Conservation (phyloP, 2,329 filamentous ascomycete species). For the Xylariaceae sp. region DNA sequence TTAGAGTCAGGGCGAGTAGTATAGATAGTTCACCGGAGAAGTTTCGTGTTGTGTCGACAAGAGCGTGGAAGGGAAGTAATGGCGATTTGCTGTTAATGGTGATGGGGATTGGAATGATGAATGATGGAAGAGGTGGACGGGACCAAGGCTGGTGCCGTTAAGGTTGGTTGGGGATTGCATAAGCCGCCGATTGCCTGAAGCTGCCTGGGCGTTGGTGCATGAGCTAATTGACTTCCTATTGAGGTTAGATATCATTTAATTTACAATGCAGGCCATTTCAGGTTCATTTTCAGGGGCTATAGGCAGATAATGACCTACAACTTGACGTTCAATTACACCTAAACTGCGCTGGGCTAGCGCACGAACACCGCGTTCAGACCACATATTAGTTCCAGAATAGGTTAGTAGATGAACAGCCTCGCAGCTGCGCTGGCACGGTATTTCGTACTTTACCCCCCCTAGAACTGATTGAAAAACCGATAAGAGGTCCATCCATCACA, state of each 20-base stretch:
- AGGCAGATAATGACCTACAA: neutral
- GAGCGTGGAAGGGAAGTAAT: conserved; percentile 4
- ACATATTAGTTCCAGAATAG: conserved; percentile 12
- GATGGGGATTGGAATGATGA: conserved; percentile 10
- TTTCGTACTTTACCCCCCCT: conserved; percentile 17
- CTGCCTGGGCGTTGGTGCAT: neutral
- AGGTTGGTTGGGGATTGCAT: conserved; percentile 22
- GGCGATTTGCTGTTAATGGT: conserved; percentile 4
- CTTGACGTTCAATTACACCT: too few relatives aligned
- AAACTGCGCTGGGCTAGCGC: too few relatives aligned
- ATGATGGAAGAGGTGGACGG: neutral
- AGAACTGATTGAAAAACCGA: conserved; percentile 26
- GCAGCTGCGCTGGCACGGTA: conserved; percentile 21
- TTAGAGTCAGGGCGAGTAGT: neutral
- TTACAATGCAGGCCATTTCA: neutral
- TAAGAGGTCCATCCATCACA: conserved; percentile 15
- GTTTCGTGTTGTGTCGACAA: neutral
- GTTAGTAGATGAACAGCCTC: conserved; percentile 26
- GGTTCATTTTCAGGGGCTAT: neutral
- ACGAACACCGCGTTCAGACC: neutral
- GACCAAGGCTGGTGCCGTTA: neutral
- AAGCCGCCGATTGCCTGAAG: conserved; percentile 30
- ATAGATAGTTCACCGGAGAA: neutral
- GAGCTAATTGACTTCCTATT: neutral
- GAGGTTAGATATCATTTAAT: neutral